Evolutionary conservation across 768 basidiomycete genomes (phyloP).

Genomic region (Coprinellus micaceus): DNA sequence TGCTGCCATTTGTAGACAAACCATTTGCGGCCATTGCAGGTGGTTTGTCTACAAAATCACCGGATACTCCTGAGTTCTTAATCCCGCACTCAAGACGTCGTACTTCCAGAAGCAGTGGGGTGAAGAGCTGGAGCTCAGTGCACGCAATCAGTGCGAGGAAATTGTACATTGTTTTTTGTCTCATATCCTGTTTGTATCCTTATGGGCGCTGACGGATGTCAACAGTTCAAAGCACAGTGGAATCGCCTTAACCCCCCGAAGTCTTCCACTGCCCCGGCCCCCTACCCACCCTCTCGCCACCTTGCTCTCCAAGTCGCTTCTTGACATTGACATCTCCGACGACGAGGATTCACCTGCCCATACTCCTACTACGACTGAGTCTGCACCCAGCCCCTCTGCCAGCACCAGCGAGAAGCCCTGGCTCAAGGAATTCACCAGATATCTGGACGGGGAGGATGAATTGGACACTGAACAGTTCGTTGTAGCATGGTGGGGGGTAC

Average conservation of each 20-base stretch:
- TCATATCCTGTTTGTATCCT: not conserved
- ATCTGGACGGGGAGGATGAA: slow-evolving; percentile 1
- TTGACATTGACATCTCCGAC: slow-evolving; percentile 3
- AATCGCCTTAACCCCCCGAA: not conserved
- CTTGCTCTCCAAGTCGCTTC: not conserved
- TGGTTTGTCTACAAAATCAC: too few relatives aligned
- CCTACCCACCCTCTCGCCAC: not conserved
- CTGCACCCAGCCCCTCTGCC: not conserved
- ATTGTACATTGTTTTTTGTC: not conserved
- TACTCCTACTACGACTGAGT: not conserved
- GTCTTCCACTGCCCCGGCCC: not conserved
- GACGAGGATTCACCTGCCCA: not conserved
- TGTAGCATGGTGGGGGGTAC: slow-evolving; percentile 7
- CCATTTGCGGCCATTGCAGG: too few relatives aligned
- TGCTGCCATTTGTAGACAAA: too few relatives aligned
- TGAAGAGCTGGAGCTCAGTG: not conserved
- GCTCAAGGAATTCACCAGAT: slow-evolving; percentile 1
- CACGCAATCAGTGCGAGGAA: not conserved
- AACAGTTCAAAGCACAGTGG: not conserved
- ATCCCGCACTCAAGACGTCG: not conserved
- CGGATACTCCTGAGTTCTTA: not conserved
- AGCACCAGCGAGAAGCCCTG: not conserved
- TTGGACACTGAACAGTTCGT: not conserved
- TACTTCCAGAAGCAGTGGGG: slow-evolving; percentile 7
- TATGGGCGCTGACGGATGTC: too few relatives aligned